Conservation (phyloP, 148 eudicot genomes). For the Cornus kousa region DNA sequence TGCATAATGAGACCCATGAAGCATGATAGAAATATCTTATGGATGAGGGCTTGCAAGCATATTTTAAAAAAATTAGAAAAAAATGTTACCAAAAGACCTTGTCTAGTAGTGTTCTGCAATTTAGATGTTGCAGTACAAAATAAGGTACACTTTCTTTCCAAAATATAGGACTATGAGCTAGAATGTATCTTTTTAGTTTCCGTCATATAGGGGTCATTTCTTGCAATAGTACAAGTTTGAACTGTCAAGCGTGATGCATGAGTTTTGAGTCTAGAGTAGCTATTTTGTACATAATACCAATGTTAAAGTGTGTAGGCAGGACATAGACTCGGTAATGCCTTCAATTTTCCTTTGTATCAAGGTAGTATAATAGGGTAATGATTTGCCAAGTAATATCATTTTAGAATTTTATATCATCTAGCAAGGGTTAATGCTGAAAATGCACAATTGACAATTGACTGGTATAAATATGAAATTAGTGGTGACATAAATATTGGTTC, state of each 20-base stretch:
- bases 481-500: neutral
- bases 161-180: neutral
- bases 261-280: too few species aligned
- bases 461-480: neutral
- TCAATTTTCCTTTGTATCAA: neutral
- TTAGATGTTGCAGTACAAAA: neutral
- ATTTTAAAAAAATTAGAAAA: neutral
- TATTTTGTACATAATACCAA: too few species aligned
- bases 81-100: neutral
- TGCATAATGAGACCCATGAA: neutral
- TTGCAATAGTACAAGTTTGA: too few species aligned
- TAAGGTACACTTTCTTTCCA: neutral
- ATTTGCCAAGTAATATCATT: too few species aligned
- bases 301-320: too few species aligned
- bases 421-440: neutral
- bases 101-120: too few species aligned
- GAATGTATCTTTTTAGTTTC: neutral
- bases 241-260: too few species aligned
- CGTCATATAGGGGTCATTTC: neutral
- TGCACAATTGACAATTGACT: neutral
- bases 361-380: neutral
- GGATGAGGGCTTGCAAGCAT: neutral
- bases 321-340: too few species aligned
- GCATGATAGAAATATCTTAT: neutral
- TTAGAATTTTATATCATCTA: neutral